Percentiles rank a stretch among this genome's conserved stretches.
phyloP scores from a whole-genome alignment of 495 filamentous ascomycete species.

The Aspergillus homomorphus region DNA sequence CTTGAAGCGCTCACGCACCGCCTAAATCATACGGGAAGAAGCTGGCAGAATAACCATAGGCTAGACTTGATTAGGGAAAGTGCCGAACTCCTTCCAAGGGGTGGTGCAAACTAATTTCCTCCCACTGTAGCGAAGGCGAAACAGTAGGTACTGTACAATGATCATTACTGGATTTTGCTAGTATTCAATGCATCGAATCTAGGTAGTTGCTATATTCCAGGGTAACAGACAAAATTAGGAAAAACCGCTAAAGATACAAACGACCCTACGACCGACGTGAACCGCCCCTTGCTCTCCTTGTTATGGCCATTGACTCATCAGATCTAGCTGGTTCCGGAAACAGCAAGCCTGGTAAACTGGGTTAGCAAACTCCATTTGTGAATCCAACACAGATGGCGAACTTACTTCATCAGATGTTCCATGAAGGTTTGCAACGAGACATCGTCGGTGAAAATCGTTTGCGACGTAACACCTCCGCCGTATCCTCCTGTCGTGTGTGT shows the following conservation, averaged over 20 bases:
- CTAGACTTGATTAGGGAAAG: too few species aligned
- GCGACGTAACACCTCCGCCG: slow-evolving; percentile 85
- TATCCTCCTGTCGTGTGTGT: slow-evolving; percentile 95
- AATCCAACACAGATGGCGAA: slow-evolving; percentile 8
- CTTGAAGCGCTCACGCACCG: too few species aligned
- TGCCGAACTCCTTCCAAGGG: too few species aligned
- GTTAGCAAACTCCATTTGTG: slow-evolving; percentile 29
- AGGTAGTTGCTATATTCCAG: slow-evolving; percentile 35
- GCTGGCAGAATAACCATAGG: too few species aligned
- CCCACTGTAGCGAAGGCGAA: slow-evolving; percentile 9
- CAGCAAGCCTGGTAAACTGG: slow-evolving; percentile 49
- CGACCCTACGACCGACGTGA: slow-evolving; percentile 36
- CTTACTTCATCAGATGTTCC: slow-evolving; percentile 99
- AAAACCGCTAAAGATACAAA: slow-evolving; percentile 51
- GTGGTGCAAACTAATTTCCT: too few species aligned
- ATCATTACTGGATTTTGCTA: slow-evolving; percentile 6
- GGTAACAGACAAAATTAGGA: slow-evolving; percentile 30
- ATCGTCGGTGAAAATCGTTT: slow-evolving; percentile 99
- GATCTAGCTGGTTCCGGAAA: slow-evolving; percentile 59
- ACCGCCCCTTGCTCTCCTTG: slow-evolving; percentile 40
- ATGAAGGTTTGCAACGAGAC: slow-evolving; percentile 98
- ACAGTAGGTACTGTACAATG: neutral
- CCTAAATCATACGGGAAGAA: too few species aligned
- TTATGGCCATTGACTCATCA: slow-evolving; percentile 32
- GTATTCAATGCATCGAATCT: slow-evolving; percentile 36